Evolutionary conservation across 345 rosid species (phyloP), one percentile per base, ranked within the genome.

Genomic region (Populus tremula): DNA sequence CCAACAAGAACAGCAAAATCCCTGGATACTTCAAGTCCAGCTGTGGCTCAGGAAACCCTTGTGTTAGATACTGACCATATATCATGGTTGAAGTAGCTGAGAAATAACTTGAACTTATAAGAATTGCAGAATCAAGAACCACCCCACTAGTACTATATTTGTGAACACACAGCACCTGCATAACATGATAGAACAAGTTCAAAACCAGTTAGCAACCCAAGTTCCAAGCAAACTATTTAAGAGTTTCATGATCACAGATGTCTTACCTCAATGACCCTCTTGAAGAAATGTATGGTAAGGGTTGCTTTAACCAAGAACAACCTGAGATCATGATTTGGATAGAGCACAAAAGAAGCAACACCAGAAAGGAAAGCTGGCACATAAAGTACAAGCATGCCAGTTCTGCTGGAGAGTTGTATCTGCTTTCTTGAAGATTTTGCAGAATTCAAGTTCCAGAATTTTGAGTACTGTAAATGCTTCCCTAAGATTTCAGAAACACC

Each of bases 1-100:
- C 98, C 43, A 89, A 4, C 11, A 85, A 53, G 73, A 88, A 90
- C 54, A 93, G 56, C 8, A 73, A 13, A 12, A 81, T 31, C 6
- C 98, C 94, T 1, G 71, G 23, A 75, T 68, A 75, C 71, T 78
- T 86, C 64, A 85, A 8, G 80, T 92, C 85, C 5, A 86, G 62
- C 23, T 20, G 8, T 21, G 81, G 84, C 29, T 77, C 63, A 2
- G 78, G 81, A 18, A 77, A 72, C 16, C 41, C 67, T 47, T 18
- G 79, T 9, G 81, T 47, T 21, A 78, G 73, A 64, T 65, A 66
- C 16, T 70, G 82, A 0, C 74, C 59, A 69, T 78, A 78, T 61
- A 74, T 77, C 65, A 39, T 47, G 63, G 66, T 63, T 23, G 67
- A 69, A 8, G 79, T 43, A 2, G 59, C 67, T 35, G 67, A 9